These are phyloP conservation scores for Lagerstroemia fauriei DNA, from an alignment of 441 rosid genomes.

Conservation along the genomic window DNA sequence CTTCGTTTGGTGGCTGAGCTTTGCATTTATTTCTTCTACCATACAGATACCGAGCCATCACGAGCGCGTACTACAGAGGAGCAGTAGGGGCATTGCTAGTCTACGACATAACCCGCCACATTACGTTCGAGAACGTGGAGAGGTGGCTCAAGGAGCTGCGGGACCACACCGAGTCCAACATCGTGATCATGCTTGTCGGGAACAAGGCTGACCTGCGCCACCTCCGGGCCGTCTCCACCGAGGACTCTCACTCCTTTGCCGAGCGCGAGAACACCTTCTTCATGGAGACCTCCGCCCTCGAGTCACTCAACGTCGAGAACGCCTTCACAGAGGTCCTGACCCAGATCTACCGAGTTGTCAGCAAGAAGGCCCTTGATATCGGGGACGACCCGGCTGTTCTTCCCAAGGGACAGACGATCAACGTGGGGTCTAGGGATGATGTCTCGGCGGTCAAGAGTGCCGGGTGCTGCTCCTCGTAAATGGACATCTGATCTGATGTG, in stretches of 20 bases:
- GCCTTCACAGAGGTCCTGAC: conserved; percentile 24
- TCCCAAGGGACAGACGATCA: conserved; percentile 22
- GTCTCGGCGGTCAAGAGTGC: conserved; percentile 17
- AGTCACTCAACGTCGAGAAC: conserved; percentile 23
- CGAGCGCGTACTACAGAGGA: conserved; percentile 17
- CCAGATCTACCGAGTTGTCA: conserved; percentile 19
- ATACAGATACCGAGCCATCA: conserved; percentile 18
- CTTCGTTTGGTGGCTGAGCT: neutral
- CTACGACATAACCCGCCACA: conserved; percentile 11
- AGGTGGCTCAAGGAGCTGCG: conserved; percentile 20
- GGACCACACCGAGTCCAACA: conserved; percentile 20
- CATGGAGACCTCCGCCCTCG: conserved; percentile 27
- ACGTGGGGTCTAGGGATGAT: conserved; percentile 16
- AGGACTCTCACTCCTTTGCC: conserved; percentile 16
- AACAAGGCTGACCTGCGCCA: conserved; percentile 27
- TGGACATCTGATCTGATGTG: neutral
- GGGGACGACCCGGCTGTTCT: conserved; percentile 9
- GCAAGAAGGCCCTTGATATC: conserved; percentile 24
- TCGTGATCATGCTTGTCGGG: conserved; percentile 25
- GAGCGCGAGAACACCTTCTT: conserved; percentile 20
- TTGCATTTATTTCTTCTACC: neutral
- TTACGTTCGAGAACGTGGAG: conserved; percentile 12
- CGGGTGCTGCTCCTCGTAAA: conserved; percentile 19
- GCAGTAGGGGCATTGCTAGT: conserved; percentile 5
- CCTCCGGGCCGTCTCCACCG: conserved; percentile 18